A percentile compares a stretch with the other conserved stretches of the same genome.
Conservation (phyloP, 345 rosid species). For the Bruguiera gymnorhiza region DNA sequence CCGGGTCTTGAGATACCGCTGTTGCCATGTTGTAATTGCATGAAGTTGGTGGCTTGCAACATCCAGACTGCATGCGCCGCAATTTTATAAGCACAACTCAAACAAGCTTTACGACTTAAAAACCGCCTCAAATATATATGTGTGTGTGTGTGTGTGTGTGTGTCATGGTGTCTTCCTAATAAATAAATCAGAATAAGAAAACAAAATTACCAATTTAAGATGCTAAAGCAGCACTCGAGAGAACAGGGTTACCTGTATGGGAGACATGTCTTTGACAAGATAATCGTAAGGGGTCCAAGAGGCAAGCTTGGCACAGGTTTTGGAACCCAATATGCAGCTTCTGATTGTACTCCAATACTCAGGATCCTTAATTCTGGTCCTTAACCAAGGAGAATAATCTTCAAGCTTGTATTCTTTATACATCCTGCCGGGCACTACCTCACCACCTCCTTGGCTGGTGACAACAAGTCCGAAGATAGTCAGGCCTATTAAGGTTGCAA, state of each 20-base stretch:
- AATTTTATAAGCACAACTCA: neutral
- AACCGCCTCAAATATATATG: no score
- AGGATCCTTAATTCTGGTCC: constrained; percentile 48
- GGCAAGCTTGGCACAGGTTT: constrained; percentile 58
- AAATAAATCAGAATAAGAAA: no score
- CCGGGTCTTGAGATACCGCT: constrained; percentile 57
- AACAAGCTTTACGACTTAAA: neutral
- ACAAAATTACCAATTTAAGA: no score
- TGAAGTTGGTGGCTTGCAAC: constrained; percentile 93
- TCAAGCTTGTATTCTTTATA: constrained; percentile 70
- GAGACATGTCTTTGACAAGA: constrained; percentile 54
- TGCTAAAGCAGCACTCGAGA: no score
- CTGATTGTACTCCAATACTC: constrained; percentile 65
- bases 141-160: no score
- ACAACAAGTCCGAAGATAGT: constrained; percentile 80
- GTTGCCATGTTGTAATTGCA: constrained; percentile 63
- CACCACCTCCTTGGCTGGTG: constrained; percentile 76
- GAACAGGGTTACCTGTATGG: constrained; percentile 54
- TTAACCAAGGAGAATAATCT: constrained; percentile 81
- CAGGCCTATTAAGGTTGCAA: constrained; percentile 55
- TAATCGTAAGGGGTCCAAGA: constrained; percentile 90
- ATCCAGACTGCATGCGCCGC: constrained; percentile 65
- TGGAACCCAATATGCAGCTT: constrained; percentile 69
- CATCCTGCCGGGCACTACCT: constrained; percentile 54
- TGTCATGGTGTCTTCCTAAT: no score